These are phyloP conservation scores for Cryptococcus hybrid DNA, from an alignment of 1,284 basidiomycete genomes.

Conservation along the genomic window DNA sequence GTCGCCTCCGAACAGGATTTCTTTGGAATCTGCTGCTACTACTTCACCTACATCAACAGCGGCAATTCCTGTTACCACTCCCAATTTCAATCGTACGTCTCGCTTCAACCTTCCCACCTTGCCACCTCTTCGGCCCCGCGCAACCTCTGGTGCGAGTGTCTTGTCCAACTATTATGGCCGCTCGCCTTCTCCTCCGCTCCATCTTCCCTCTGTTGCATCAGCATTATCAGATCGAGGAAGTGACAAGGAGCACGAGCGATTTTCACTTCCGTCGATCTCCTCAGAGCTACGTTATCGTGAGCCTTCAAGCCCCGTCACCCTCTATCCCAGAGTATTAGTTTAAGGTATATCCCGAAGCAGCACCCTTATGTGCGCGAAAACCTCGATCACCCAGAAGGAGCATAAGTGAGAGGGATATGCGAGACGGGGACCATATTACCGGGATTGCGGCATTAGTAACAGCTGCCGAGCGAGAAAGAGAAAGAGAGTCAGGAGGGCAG, in stretches of 20 bases:
- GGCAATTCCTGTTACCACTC: slow-evolving; percentile 13
- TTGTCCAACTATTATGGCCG: slow-evolving; percentile 3
- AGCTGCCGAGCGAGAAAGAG: slow-evolving; percentile 37
- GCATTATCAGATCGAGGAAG: slow-evolving; percentile 4
- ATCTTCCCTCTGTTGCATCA: neutral
- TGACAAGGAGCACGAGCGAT: neutral
- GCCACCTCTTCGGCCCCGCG: slow-evolving; percentile 25
- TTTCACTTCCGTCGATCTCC: neutral
- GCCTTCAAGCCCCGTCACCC: slow-evolving; percentile 7
- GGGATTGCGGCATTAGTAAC: slow-evolving; percentile 44
- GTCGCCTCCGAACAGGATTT: slow-evolving; percentile 7
- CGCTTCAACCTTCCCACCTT: slow-evolving; percentile 14
- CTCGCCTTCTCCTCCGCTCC: slow-evolving; percentile 14
- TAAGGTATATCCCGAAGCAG: slow-evolving; percentile 7
- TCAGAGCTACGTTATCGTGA: neutral
- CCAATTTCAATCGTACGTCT: slow-evolving; percentile 6
- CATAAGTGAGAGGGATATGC: slow-evolving; percentile 1
- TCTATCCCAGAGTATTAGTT: slow-evolving; percentile 4
- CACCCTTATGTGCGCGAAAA: slow-evolving; percentile 11
- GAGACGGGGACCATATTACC: slow-evolving; percentile 5
- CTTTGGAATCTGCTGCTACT: slow-evolving; percentile 9
- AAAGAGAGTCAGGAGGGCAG: slow-evolving; percentile 3
- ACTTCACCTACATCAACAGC: slow-evolving; percentile 15
- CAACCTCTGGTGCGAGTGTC: slow-evolving; percentile 9
- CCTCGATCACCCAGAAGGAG: slow-evolving; percentile 9